Evolutionary conservation across 2,329 filamentous ascomycete species (phyloP).

Genomic region (Colletotrichum coccodes): DNA sequence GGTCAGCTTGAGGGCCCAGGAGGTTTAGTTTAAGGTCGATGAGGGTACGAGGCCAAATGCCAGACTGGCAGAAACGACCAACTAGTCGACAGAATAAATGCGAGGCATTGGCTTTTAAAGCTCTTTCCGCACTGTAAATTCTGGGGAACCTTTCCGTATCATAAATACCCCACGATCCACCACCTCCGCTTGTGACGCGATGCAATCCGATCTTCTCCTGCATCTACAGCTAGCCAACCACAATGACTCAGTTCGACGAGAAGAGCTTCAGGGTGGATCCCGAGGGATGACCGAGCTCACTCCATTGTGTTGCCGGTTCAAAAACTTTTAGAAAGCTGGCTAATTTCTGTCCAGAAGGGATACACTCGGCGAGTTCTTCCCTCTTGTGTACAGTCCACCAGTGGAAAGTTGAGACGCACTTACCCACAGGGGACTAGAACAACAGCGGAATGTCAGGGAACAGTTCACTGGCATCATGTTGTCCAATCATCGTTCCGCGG

Average conservation of each 20-base stretch:
- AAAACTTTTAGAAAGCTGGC: neutral
- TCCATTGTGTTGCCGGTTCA: neutral
- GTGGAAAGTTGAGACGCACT: too few species aligned
- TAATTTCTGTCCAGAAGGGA: neutral
- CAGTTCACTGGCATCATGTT: conserved; percentile 16
- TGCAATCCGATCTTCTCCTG: neutral
- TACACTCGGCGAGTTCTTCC: conserved; percentile 7
- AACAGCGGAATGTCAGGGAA: neutral
- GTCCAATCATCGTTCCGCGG: conserved; percentile 1
- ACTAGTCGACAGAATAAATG: too few species aligned
- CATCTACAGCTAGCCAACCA: conserved; percentile 21
- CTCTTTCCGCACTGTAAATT: neutral
- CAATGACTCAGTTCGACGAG: neutral
- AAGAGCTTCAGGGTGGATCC: neutral
- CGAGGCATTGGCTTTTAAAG: neutral
- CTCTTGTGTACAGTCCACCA: neutral
- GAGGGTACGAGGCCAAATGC: neutral
- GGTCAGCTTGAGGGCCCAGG: too few species aligned
- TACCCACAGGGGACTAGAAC: too few species aligned
- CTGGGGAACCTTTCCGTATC: neutral
- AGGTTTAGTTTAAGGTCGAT: neutral
- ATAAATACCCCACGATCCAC: neutral
- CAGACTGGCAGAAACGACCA: neutral
- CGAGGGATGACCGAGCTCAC: conserved; percentile 6
- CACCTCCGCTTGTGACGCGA: neutral